A percentile compares a stretch with the other conserved stretches of the same genome.
Evolutionary conservation across 352 stramenopile genomes (phyloP).

Genomic region (Thalassiosira allenii): DNA sequence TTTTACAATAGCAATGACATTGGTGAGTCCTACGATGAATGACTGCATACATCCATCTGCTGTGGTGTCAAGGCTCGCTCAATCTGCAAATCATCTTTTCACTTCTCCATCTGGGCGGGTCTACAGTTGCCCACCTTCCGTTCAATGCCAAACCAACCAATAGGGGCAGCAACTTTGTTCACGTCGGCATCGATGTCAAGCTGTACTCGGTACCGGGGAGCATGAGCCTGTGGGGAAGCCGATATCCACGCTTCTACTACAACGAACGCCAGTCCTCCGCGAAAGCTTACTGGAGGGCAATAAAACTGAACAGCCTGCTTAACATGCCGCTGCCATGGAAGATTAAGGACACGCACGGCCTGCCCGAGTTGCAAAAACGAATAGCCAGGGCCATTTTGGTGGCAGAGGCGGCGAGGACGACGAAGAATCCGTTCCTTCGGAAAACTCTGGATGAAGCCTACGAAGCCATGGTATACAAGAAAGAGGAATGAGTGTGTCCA

Average conservation of each 20-base stretch:
- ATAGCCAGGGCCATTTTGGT: slow-evolving; percentile 43
- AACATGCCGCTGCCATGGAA: slow-evolving; percentile 60
- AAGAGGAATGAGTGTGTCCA: slow-evolving; percentile 16
- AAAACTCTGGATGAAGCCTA: slow-evolving; percentile 61
- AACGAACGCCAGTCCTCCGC: slow-evolving; percentile 32
- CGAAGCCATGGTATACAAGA: slow-evolving; percentile 50
- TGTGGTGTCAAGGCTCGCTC: too few species aligned
- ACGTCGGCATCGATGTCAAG: slow-evolving; percentile 64
- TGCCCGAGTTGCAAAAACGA: slow-evolving; percentile 58
- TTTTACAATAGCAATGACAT: slow-evolving; percentile 71
- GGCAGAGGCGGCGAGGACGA: background rate
- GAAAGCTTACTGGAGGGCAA: slow-evolving; percentile 47
- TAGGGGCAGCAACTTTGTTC: slow-evolving; percentile 55
- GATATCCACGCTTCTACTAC: slow-evolving; percentile 51
- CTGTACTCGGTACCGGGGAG: slow-evolving; percentile 42
- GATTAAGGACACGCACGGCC: slow-evolving; percentile 46
- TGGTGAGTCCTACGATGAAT: too few species aligned
- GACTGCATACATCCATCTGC: too few species aligned
- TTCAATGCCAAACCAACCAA: slow-evolving; percentile 55
- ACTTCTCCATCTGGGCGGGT: background rate
- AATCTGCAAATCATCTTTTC: background rate
- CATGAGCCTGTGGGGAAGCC: slow-evolving; percentile 25
- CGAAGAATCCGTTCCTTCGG: slow-evolving; percentile 44
- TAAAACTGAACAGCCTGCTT: slow-evolving; percentile 57
- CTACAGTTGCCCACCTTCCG: slow-evolving; percentile 48